Base-by-base conservation (phyloP, 768 basidiomycete genomes). In the Leccinum ochraceum region DNA sequence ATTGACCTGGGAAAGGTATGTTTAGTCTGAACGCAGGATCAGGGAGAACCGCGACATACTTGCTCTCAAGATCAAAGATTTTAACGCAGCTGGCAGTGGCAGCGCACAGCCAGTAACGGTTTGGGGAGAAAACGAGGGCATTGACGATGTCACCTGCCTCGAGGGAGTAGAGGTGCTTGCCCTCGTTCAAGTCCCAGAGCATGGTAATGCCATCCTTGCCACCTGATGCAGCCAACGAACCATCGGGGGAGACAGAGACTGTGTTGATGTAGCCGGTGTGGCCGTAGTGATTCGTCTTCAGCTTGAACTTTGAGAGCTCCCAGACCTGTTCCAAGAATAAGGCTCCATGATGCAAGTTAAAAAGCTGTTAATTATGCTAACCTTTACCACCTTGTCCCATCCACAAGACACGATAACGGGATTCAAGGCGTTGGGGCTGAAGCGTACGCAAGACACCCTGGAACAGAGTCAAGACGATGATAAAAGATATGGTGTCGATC, bases 351-450 rank as follows among this genome's bases (percentile, higher is more conserved):
- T 22, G 5, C 5, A 9, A 28, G 42, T 16, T 34, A 17, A 66
- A 57, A 50, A 52, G 20, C 16, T 16, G 32, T 44, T 44, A 56
- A 14, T 72, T 30, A 30, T 28, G 87, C 79, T 22, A 67, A 96
- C 97, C 88, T 99, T 99, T 76, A 99, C 97, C 64, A 98, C 94
- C 83, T 98, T 98, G 84, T 99, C 97, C 97, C 97, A 99, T 71
- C 97, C 97, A 71, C 89, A 91, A 62, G 97, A 98, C 60, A 99
- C 97, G 72, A 98, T 98, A 73, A 98, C 96, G 60, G 97, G 95
- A 83, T 95, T 98, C 80, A 87, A 71, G 67, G 95, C 88, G 76
- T 98, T 98, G 57, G 97, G 97, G 80, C 94, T 96, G 84, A 99
- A 99, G 76, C 96, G 91, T 48, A 99, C 97, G 77, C 96, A 98